phyloP scores from a whole-genome alignment of 129 eudicot genomes.

The Flaveria robusta region DNA sequence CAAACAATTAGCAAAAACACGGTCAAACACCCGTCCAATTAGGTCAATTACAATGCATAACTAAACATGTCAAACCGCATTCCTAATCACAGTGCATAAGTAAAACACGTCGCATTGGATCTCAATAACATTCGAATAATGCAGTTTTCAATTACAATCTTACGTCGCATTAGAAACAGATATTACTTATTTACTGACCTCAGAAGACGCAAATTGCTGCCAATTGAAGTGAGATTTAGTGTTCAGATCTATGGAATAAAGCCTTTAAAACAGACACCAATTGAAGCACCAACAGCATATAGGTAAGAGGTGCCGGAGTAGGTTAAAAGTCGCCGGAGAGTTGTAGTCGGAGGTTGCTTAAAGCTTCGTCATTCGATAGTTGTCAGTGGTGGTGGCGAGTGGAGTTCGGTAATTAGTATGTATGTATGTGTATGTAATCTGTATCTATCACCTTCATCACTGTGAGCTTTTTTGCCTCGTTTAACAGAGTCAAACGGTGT shows the following conservation, averaged over 20 bases:
- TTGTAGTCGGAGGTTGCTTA: constrained; percentile 44
- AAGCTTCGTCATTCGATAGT: constrained; percentile 45
- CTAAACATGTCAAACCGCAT: background rate
- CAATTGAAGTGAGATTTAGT: constrained; percentile 14
- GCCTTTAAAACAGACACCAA: background rate
- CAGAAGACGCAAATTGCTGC: background rate
- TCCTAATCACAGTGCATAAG: background rate
- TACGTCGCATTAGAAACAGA: background rate
- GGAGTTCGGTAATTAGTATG: constrained; percentile 41
- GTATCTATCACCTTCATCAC: constrained; percentile 8
- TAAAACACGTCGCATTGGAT: constrained; percentile 12
- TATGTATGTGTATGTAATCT: background rate
- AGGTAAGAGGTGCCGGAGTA: constrained; percentile 1
- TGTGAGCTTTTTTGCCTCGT: background rate
- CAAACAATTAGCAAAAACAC: constrained; percentile 29
- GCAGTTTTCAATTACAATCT: constrained; percentile 11
- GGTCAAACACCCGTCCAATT: constrained; percentile 18
- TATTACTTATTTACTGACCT: constrained; percentile 16
- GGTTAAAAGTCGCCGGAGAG: constrained; percentile 34
- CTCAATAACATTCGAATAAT: constrained; percentile 25
- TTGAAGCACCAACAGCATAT: background rate
- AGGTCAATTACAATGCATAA: background rate
- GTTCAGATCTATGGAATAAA: constrained; percentile 36
- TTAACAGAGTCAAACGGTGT: constrained; percentile 1
- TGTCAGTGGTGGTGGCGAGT: constrained; percentile 39